Conservation (phyloP, 805 yeast genomes). For the Metschnikowia bowlesiae region DNA sequence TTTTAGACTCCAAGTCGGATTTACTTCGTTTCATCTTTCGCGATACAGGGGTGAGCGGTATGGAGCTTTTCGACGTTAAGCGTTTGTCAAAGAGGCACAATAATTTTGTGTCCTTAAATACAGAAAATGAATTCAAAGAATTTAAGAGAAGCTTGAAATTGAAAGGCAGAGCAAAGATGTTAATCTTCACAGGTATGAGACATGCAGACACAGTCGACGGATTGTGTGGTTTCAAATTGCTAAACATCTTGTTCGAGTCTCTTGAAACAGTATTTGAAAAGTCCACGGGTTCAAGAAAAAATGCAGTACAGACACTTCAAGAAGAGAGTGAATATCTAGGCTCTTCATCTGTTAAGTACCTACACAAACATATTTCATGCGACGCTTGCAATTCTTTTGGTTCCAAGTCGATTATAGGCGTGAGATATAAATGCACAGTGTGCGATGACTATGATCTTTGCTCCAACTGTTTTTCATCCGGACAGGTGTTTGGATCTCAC, state of each 20-base stretch:
- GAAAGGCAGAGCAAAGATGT: conserved; percentile 40
- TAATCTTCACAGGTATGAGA: background rate
- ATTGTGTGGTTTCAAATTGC: background rate
- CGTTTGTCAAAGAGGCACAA: conserved; percentile 48
- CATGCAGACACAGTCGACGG: background rate
- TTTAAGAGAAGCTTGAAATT: conserved; percentile 46
- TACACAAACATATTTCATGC: conserved; percentile 29
- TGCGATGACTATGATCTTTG: conserved; percentile 17
- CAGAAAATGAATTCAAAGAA: conserved; percentile 37
- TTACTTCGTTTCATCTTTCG: background rate
- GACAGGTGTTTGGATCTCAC: conserved; percentile 4
- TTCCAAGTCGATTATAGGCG: conserved; percentile 6
- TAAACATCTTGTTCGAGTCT: background rate
- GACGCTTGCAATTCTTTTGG: conserved; percentile 30
- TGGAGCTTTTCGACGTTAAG: conserved; percentile 4
- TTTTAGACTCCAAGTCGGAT: background rate
- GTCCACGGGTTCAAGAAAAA: background rate
- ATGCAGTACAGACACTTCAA: background rate
- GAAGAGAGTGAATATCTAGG: background rate
- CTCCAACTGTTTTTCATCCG: conserved; percentile 7
- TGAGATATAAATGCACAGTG: conserved; percentile 15
- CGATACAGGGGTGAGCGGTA: background rate
- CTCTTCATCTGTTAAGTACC: background rate
- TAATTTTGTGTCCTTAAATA: conserved; percentile 36
- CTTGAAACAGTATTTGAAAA: background rate